Evolutionary conservation across 208 protist genomes (phyloP), one percentile per base, ranked within the genome.

Genomic region (Leptomonas pyrrhocoris): DNA sequence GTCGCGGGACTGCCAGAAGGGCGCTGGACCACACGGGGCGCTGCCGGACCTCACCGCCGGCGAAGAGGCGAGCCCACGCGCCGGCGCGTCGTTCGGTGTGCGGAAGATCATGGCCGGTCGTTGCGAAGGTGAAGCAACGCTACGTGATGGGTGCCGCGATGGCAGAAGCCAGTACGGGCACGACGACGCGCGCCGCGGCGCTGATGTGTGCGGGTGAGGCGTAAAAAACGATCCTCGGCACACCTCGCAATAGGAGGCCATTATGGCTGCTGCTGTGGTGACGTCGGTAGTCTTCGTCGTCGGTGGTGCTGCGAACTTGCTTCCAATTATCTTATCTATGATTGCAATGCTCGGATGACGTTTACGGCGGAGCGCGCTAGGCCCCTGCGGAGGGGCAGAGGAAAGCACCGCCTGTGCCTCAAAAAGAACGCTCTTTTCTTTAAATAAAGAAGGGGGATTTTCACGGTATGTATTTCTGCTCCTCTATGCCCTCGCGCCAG

Each of bases 211-310:
- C 2, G 73, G 40, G 53, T 89, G 85, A 5, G 83, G 79, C 0
- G 68, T 40, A 40, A 77, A 60, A 63, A 72, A 89, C 12, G 82
- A 59, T 0, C 79, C 73, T 45, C 79, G 85, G 55, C 90, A 95
- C 19, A 92, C 85, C 27, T 89, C 85, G 62, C 90, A 95, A 82
- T 95, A 95, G 7, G 90, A 93, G 21, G 85, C 66, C 90, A 95
- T 94, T 2, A n/a, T 16, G 11, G 6, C 28, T 45, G 30, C 51
- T 21, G 23, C 51, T 28, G 11, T 13, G 12, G 16, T 49, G 12
- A 15, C n/a, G 12, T 53, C 12, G 18, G 18, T 53, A 12, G 9
- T 38, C 7, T 12, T 38, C 34, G 34, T 38, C 34, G 3, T 12
- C 9, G 34, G 9, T 38, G 34, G 34, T 12, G 9, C 7, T 9